These are phyloP conservation scores for Epichloe brachyelytri DNA, from an alignment of 2,329 filamentous ascomycete genomes.

Conservation along the genomic window DNA sequence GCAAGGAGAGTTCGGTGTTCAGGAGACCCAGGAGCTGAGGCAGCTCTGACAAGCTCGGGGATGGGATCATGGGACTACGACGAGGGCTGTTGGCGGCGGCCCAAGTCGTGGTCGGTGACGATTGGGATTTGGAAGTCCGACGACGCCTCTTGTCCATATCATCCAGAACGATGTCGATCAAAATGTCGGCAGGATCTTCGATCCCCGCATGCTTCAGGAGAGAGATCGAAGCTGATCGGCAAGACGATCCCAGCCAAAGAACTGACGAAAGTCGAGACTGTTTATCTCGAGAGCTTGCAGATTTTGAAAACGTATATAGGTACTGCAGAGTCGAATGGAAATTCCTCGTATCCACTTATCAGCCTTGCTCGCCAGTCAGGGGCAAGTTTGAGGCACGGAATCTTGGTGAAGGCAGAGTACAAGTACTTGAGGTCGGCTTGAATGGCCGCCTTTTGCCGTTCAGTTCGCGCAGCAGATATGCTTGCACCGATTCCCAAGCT, in stretches of 20 bases:
- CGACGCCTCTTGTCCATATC: conserved; percentile 88
- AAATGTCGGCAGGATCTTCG: conserved; percentile 78
- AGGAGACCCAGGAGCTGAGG: conserved; percentile 54
- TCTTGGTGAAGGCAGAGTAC: conserved; percentile 97
- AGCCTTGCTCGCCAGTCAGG: conserved; percentile 87
- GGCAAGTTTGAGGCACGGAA: conserved; percentile 76
- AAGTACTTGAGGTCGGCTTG: conserved; percentile 88
- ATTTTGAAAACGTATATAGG: conserved; percentile 97
- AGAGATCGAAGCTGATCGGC: conserved; percentile 85
- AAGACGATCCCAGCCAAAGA: conserved; percentile 91
- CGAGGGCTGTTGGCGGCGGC: conserved; percentile 42
- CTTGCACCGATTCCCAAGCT: conserved; percentile 72
- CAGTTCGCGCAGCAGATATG: conserved; percentile 68
- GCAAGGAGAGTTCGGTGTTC: conserved; percentile 33
- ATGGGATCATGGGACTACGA: conserved; percentile 49
- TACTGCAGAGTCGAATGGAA: conserved; percentile 94
- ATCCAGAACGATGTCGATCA: conserved; percentile 88
- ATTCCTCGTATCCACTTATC: conserved; percentile 91
- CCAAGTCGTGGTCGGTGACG: conserved; percentile 65
- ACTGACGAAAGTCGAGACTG: conserved; percentile 91
- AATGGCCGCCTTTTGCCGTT: conserved; percentile 77
- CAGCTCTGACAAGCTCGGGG: conserved; percentile 53
- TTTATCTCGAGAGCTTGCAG: conserved; percentile 85
- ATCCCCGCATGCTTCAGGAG: conserved; percentile 73
- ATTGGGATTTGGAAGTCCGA: conserved; percentile 73